A percentile compares a stretch with the other conserved stretches of the same genome.
Evolutionary conservation across 1,284 basidiomycete species (phyloP).

Genomic region (Tilletiaria anomala): DNA sequence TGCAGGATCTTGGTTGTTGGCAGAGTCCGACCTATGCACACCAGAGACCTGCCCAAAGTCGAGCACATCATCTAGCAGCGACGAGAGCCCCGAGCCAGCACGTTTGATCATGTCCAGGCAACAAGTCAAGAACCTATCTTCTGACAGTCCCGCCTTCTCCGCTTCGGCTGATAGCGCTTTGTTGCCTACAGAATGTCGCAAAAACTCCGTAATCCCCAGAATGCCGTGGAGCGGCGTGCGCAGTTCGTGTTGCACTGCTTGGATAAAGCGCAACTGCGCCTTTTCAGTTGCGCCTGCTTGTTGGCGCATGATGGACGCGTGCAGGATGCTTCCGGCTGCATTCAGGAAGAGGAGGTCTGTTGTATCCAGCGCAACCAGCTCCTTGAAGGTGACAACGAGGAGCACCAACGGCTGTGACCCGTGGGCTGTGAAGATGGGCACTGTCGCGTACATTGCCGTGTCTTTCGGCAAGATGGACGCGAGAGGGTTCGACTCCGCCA

Average conservation of each 20-base stretch:
- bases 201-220: constrained; percentile 20
- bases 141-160: background rate
- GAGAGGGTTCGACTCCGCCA: background rate
- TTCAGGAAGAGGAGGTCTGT: constrained; percentile 16
- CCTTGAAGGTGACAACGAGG: constrained; percentile 12
- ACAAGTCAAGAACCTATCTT: too few species aligned
- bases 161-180: background rate
- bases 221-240: constrained; percentile 28
- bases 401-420: constrained; percentile 12
- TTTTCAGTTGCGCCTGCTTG: constrained; percentile 14
- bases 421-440: constrained; percentile 10
- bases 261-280: constrained; percentile 21
- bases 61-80: constrained; percentile 26
- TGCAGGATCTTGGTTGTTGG: constrained; percentile 3
- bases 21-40: background rate
- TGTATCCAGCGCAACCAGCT: constrained; percentile 8
- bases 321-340: constrained; percentile 7
- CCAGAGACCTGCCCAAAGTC: constrained; percentile 21
- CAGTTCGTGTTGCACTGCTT: constrained; percentile 22
- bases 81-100: constrained; percentile 17
- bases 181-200: constrained; percentile 10
- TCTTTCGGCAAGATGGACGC: background rate
- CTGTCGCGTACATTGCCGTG: constrained; percentile 7
- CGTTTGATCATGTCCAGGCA: constrained; percentile 6
- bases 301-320: constrained; percentile 14